Conservation (phyloP, 1,139 yeast genomes). For the Spathaspora sp. region DNA sequence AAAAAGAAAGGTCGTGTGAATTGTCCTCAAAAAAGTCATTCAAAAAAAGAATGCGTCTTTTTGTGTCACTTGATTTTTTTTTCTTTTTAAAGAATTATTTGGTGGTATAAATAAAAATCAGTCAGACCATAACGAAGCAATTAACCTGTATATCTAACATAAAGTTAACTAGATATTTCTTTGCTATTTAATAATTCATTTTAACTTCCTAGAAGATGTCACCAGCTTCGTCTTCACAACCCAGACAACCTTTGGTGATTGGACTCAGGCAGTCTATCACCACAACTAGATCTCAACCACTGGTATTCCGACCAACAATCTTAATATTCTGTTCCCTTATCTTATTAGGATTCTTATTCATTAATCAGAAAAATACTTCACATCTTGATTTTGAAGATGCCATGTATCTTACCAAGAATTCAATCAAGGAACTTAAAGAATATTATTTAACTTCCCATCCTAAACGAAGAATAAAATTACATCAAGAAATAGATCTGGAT, state of each 20-base stretch:
- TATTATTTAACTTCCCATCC: conserved; percentile 13
- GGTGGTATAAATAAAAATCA: not conserved
- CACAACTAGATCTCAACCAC: not conserved
- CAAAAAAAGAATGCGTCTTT: not conserved
- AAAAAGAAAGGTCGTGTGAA: not conserved
- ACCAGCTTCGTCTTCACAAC: not conserved
- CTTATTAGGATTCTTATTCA: conserved; percentile 7
- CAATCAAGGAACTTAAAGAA: conserved; percentile 24
- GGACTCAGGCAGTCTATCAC: not conserved
- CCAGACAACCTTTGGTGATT: not conserved
- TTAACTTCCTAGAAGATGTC: not conserved
- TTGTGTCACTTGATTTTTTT: not conserved
- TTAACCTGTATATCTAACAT: too few relatives aligned
- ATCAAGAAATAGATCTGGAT: conserved; percentile 4
- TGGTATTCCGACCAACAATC: conserved; percentile 15
- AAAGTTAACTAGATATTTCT: too few relatives aligned
- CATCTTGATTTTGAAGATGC: conserved; percentile 26
- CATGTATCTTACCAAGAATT: conserved; percentile 25
- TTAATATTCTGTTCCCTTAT: conserved; percentile 13
- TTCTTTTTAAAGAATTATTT: too few relatives aligned
- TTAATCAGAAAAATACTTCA: conserved; percentile 5
- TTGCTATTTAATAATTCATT: conserved; percentile 1
- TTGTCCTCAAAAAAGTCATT: not conserved
- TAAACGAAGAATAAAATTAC: conserved; percentile 1
- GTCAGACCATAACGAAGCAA: not conserved